A percentile compares a stretch with the other conserved stretches of the same genome.
These are phyloP conservation scores for Pseudogymnoascus sp. DNA, from an alignment of 2,329 filamentous ascomycete genomes.

Conservation along the genomic window DNA sequence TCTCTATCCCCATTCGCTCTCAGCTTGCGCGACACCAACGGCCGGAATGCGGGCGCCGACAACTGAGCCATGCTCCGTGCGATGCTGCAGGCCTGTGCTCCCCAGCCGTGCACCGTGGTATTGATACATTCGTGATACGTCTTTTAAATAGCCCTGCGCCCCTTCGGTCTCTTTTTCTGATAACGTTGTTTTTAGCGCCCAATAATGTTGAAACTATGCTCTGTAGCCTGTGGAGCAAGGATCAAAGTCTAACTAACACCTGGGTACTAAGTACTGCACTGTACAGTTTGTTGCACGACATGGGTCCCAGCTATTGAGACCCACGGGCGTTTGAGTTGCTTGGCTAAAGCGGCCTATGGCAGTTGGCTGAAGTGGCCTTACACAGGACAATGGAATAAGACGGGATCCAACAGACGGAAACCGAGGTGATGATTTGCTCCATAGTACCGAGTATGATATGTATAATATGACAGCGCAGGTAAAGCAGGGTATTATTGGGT, in stretches of 20 bases:
- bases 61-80: not conserved
- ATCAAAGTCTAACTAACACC: not conserved
- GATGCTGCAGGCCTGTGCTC: not conserved
- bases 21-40: not conserved
- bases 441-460: slow-evolving; percentile 4
- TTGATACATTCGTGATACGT: slow-evolving; percentile 8
- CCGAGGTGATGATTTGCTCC: slow-evolving; percentile 1
- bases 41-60: not conserved
- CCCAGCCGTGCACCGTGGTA: slow-evolving; percentile 3
- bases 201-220: slow-evolving; percentile 6
- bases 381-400: not conserved
- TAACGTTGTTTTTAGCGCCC: slow-evolving; percentile 8
- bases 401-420: not conserved
- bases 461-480: not conserved
- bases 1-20: not conserved
- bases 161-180: not conserved
- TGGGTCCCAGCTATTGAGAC: slow-evolving; percentile 3
- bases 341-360: slow-evolving; percentile 2
- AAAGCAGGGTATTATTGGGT: not conserved
- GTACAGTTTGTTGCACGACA: not conserved
- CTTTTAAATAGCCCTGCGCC: slow-evolving; percentile 3
- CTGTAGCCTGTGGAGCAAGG: not conserved
- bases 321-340: not conserved
- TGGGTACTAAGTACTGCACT: not conserved
- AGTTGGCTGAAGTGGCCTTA: not conserved